Base-by-base conservation (phyloP, 208 protist species). In the Novymonas esmeraldas region DNA sequence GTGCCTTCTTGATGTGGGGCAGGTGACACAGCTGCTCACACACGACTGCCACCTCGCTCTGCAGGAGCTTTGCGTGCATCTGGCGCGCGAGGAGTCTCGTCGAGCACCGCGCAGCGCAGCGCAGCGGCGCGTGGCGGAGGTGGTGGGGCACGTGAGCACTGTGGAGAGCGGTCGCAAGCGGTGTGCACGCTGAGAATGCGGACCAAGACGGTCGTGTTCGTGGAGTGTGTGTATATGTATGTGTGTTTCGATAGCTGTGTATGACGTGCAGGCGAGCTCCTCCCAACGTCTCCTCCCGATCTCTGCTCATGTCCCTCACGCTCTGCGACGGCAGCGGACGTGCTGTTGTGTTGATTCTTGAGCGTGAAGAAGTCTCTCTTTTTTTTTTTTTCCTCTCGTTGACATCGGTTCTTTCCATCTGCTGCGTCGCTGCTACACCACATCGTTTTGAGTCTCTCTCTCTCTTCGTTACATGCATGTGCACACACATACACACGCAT, bases 11-110 rank as follows among this genome's bases (percentile, higher is more conserved):
- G 54, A 65, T 4, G 33, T 64, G 0, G 5, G 18, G n/a, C 58
- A 52, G 3, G 24, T 84, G n/a, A 66, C 67, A 7, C 54, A 72
- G 38, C 42, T 84, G 5, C 36, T 63, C 34, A 44, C 78, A 1
- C 51, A 66, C 33, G 68, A 73, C 0, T 58, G 54, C 13, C 54
- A 67, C 28, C 20, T 60, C 13, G 51, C 50, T 20, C 54, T 81
- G 13, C 50, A 73, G 34, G 65, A 62, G 57, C 49, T 64, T 16
- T 41, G 26, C 49, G 50, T 65, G 2, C 55, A 67, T 34, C 10
- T 73, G 33, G 39, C 39, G 39, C 49, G 57, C 16, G 66, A 73
- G 39, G 38, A 58, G 20, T 38, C 33, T n/a, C n/a, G n/a, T n/a
- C n/a, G n/a, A n/a, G n/a, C n/a, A n/a, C n/a, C n/a, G n/a, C n/a